These are phyloP conservation scores for Periconia sp. DNA, from an alignment of 2,329 filamentous ascomycete species.

Conservation along the genomic window DNA sequence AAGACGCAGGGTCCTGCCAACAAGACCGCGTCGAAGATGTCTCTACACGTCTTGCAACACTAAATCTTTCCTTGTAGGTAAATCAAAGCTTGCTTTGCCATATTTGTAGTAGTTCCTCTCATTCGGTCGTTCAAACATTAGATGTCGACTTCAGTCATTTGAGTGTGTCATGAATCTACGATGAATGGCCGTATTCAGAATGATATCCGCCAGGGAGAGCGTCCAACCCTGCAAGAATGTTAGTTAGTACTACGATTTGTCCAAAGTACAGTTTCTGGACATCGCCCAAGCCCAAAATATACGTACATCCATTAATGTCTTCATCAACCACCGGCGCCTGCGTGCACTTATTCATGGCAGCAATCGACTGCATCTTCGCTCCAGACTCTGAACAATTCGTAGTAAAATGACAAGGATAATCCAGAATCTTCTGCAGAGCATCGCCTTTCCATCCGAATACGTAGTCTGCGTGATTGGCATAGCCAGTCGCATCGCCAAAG, in stretches of 20 bases:
- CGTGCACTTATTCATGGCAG: slow-evolving; percentile 27
- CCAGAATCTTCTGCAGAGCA: slow-evolving; percentile 24
- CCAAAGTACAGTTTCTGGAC: slow-evolving; percentile 1
- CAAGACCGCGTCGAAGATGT: too few relatives aligned
- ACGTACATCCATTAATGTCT: slow-evolving; percentile 32
- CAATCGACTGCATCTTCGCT: slow-evolving; percentile 23
- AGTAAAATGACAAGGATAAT: slow-evolving; percentile 23
- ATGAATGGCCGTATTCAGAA: slow-evolving; percentile 13
- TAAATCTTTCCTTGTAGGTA: too few relatives aligned
- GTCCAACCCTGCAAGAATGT: slow-evolving; percentile 11
- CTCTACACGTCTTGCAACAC: too few relatives aligned
- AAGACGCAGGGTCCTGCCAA: too few relatives aligned
- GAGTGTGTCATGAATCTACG: too few relatives aligned
- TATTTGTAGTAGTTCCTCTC: too few relatives aligned
- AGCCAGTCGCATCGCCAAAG: slow-evolving; percentile 24
- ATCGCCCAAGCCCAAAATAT: background rate
- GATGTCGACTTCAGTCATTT: too few relatives aligned
- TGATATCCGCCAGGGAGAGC: slow-evolving; percentile 18
- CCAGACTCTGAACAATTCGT: slow-evolving; percentile 26
- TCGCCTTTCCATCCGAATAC: slow-evolving; percentile 28
- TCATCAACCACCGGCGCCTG: slow-evolving; percentile 19
- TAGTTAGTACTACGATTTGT: too few relatives aligned
- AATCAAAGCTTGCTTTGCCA: too few relatives aligned
- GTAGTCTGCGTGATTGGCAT: slow-evolving; percentile 27
- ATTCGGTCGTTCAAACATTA: too few relatives aligned